Base-by-base conservation (phyloP, 116 monocot species). In the Posidonia oceanica region DNA sequence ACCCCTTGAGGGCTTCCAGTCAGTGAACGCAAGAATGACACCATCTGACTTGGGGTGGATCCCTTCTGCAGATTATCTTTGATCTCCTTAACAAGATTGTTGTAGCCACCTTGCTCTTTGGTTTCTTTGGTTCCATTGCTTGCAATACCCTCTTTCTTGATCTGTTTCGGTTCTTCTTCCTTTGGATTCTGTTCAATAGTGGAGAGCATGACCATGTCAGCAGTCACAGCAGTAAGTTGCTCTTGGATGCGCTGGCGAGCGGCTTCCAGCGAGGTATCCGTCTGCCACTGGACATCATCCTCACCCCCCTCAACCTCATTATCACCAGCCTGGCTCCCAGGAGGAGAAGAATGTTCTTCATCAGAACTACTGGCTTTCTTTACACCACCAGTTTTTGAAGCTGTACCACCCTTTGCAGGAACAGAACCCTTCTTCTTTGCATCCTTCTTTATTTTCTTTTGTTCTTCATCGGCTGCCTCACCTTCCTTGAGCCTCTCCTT, bases 131-230 rank as follows among this genome's bases (percentile, higher is more conserved):
- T n/a, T 7, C 61, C 72, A 17, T 57, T 70, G 16, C 8, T 36
- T 41, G n/a, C 39, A 14, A 57, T 29, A 18, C 52, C 16, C 70
- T 70, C 53, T 41, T 74, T 63, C 36, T 63, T 71, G 18, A 17
- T 38, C 29, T 78, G 64, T 6, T 39, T 41, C 15, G 55, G 38
- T 61, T 78, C 62, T 54, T 75, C 15, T n/a, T 71, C 60, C 40
- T 65, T 11, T 40, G 48, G 17, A 14, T 81, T 40, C 51, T 51
- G 40, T 17, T 81, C 81, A n/a, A 36, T 41, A 6, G 84, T 83
- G 4, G 90, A 82, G 20, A 91, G 86, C 80, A 88, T 83, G 5
- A 93, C 93, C 93, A 93, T 93, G 66, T 86, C 88, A 40, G 93
- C 88, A 71, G 93, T 93, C 0, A 71, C 88, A 10, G 86, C 72